Evolutionary conservation across 257 asterid species (phyloP), one percentile per base, ranked within the genome.

Genomic region (Solanum dulcamara): DNA sequence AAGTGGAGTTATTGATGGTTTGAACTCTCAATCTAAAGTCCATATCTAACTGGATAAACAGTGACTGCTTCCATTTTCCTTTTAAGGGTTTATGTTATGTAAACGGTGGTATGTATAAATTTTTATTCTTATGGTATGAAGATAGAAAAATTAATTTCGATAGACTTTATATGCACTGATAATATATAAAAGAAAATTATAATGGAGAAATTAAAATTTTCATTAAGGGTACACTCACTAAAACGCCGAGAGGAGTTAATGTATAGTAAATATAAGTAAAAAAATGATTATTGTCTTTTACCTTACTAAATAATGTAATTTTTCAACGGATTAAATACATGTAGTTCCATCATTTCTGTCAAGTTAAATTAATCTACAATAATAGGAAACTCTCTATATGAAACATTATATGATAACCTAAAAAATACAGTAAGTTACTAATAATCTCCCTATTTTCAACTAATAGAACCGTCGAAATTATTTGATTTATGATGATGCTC

Each of bases 1-100:
- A 87, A 82, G 87, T 90, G 81, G 81, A 51, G 60, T 83, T 40
- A 84, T 81, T 89, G 89, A 89, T 87, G 85, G 89, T 72, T 87
- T 89, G 85, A 87, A 87, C 88, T 88, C 85, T 83, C 80, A 30
- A 15, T 8, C 10, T 48, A 17, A 77, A 46, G 64, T 48, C 28
- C 83, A 77, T 48, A 48, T 48, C 42, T 28, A 77, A 46, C 59
- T 48, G 83, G 83, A 48, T 48, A 17, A 77, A 77, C 28, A 77
- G 42, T 77, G 42, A 77, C 83, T 77, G 10, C 40, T 26, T 46
- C 20, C 26, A 26, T 46, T 28, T 13, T 13, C 37, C 5, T 24
- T 59, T 59, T 26, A 5, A 64, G 40, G n/a, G 18, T 30, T 26
- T 6, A 28, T 62, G 35, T 28, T 1, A 3, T 66, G 2, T 30